Evolutionary conservation across 129 eudicot genomes (phyloP).

Genomic region (Gnaphalium uliginosum): DNA sequence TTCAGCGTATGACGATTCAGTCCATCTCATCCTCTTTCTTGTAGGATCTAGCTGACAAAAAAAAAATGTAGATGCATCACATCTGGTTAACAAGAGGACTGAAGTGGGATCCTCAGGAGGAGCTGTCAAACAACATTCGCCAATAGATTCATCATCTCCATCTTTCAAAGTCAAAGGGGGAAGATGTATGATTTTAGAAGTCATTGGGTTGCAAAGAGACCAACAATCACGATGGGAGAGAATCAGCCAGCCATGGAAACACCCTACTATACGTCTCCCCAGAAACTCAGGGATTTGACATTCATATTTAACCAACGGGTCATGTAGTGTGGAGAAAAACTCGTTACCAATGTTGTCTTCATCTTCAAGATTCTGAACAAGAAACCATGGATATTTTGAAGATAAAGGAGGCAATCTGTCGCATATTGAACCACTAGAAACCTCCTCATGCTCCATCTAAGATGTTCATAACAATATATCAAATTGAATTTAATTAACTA

Average conservation of each 20-base stretch:
- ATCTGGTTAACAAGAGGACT: background rate
- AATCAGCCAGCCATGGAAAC: constrained; percentile 1
- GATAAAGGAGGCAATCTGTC: background rate
- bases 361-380: background rate
- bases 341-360: background rate
- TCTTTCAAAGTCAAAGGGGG: background rate
- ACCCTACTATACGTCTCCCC: background rate
- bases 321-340: background rate
- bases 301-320: background rate
- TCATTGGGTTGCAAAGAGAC: background rate
- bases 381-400: background rate
- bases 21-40: background rate
- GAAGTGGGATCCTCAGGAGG: background rate
- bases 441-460: background rate
- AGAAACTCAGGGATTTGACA: background rate
- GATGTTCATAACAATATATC: background rate
- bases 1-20: background rate
- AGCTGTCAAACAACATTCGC: background rate
- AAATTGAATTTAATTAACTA: background rate
- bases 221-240: background rate
- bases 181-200: background rate
- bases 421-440: background rate
- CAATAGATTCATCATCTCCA: background rate
- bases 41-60: background rate
- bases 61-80: background rate